Percentiles rank a stretch among this genome's conserved stretches.
Evolutionary conservation across 495 filamentous ascomycete species (phyloP).

Genomic region (Xylona heveae): DNA sequence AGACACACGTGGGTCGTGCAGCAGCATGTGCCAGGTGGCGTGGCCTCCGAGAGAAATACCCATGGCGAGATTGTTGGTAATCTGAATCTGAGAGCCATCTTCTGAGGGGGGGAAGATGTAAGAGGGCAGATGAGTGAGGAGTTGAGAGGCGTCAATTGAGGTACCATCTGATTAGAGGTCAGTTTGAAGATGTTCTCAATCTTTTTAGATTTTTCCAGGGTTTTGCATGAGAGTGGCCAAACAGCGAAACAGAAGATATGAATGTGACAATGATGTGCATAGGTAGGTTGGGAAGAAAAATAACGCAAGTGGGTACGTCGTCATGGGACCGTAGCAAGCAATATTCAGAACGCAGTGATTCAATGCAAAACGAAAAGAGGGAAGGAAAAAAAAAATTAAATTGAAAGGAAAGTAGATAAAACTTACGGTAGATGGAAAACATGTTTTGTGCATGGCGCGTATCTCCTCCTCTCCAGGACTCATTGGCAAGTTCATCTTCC

Average conservation of each 20-base stretch:
- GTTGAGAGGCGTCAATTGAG: constrained; percentile 44
- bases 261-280: no score
- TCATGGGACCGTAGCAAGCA: no score
- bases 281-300: no score
- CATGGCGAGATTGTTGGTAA: constrained; percentile 50
- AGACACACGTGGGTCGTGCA: constrained; percentile 56
- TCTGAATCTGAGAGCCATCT: constrained; percentile 21
- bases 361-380: not conserved
- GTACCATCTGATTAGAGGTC: constrained; percentile 35
- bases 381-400: constrained; percentile 1
- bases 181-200: constrained; percentile 1
- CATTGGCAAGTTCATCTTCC: constrained; percentile 36
- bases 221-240: no score
- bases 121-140: constrained; percentile 53
- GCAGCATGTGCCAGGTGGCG: constrained; percentile 60
- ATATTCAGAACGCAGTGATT: no score
- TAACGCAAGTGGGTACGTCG: no score
- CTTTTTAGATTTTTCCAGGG: no score
- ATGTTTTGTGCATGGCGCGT: constrained; percentile 70
- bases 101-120: constrained; percentile 49
- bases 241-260: no score
- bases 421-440: constrained; percentile 43
- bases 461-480: constrained; percentile 65
- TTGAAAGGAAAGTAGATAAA: constrained; percentile 1
- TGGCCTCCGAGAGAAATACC: constrained; percentile 81